phyloP scores from a whole-genome alignment of 768 basidiomycete species.

The Boletus subparvulus region DNA sequence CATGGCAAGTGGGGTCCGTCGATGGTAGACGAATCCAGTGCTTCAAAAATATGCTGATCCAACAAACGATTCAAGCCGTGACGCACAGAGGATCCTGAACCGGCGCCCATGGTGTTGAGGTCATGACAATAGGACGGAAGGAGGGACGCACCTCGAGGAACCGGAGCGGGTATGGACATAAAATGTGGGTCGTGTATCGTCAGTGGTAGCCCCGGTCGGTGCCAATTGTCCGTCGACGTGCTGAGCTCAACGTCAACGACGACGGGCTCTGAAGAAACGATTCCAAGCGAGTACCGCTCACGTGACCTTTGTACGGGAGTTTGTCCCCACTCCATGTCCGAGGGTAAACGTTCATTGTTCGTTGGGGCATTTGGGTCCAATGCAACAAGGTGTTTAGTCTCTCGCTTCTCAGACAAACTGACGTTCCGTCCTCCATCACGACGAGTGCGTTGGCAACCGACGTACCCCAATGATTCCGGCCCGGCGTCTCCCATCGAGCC shows the following conservation, averaged over 20 bases:
- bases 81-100: conserved; percentile 4
- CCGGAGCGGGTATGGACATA: neutral
- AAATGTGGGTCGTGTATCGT: neutral
- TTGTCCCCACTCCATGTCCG: neutral
- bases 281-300: conserved; percentile 17
- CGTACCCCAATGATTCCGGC: neutral
- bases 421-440: conserved; percentile 8
- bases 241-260: conserved; percentile 6
- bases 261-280: conserved; percentile 9
- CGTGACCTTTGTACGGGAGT: conserved; percentile 14
- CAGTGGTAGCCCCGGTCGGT: neutral
- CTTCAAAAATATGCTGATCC: conserved; percentile 6
- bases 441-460: conserved; percentile 21
- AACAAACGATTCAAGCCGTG: neutral
- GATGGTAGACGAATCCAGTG: conserved; percentile 1
- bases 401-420: neutral
- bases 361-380: neutral
- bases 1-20: conserved; percentile 8
- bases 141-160: conserved; percentile 13
- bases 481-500: neutral
- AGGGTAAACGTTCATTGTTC: neutral
- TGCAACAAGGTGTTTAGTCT: neutral
- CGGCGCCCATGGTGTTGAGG: neutral
- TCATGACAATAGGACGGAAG: neutral
- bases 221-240: conserved; percentile 1